Evolutionary conservation across 1,284 basidiomycete genomes (phyloP), one percentile per base, ranked within the genome.

Genomic region (Cryptococcus sp.): DNA sequence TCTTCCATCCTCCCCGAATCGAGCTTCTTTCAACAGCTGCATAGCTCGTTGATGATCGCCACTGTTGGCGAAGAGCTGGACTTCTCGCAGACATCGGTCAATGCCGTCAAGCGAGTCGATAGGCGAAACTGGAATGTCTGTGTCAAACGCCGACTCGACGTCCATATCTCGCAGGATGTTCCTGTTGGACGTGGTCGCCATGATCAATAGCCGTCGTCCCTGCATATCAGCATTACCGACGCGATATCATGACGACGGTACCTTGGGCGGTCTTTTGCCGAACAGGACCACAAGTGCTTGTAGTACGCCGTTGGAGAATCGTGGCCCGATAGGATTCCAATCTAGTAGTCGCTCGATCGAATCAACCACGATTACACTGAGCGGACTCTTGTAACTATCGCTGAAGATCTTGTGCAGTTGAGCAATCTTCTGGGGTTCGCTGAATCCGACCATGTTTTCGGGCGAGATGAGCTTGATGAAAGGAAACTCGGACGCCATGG

Each of bases 391-490:
- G 77, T 97, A 95, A 58, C 89, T 91, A 74, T 99, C 95, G 53
- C 81, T 80, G 73, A 99, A 99, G 10, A 93, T 82, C 75, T 95
- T 97, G 73, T 84, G 88, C 62, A 99, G 87, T 7, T 92, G 83
- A 2, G 84, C 79, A 47, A 99, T 86, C 77, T 98, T 98, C 68
- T 92, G 88, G 12, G 79, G 71, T 67, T 98, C 95, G 22, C 83
- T 83, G 74, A 83, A 94, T 7, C 95, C 95, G 50, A 98, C 89
- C 94, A 98, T 97, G 62, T 81, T 86, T 65, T 98, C 95, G 0
- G 95, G 90, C 14, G 92, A 89, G 56, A 98, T 83, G 43, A 99
- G 81, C 75, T 98, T 97, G 79, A 98, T 97, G 78, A 98, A 99
- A 0, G 95, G 95, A 74, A 87, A 98, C 54, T 86, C 80, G 12